Conservation (phyloP, 2,329 filamentous ascomycete species). For the Fusarium concolor region DNA sequence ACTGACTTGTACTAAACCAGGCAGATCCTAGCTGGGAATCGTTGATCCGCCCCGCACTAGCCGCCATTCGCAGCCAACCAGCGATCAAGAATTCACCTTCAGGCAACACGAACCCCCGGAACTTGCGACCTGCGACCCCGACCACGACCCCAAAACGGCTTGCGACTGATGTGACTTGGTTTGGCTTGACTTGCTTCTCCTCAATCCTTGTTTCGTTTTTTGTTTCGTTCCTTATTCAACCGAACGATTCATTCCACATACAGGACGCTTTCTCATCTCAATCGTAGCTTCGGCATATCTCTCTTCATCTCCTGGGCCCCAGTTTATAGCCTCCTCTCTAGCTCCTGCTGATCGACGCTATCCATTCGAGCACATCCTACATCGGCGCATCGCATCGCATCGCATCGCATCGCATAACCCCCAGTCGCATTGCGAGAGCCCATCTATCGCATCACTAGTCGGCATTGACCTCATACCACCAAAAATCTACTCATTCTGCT, state of each 20-base stretch:
- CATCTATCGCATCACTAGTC: constrained; percentile 20
- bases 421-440: constrained; percentile 31
- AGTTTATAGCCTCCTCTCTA: constrained; percentile 17
- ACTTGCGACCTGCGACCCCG: constrained; percentile 23
- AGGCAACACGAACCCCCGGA: constrained; percentile 18
- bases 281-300: constrained; percentile 3
- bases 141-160: constrained; percentile 23
- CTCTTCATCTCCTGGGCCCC: constrained; percentile 6
- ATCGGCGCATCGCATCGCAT: constrained; percentile 34
- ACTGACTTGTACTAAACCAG: neutral
- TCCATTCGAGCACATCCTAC: constrained; percentile 26
- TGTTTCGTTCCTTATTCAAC: constrained; percentile 7
- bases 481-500: neutral
- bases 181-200: constrained; percentile 29
- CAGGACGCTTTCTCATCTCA: neutral
- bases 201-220: constrained; percentile 28
- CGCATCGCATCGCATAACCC: constrained; percentile 20
- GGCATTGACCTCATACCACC: neutral
- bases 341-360: constrained; percentile 27
- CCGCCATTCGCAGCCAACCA: constrained; percentile 13
- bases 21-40: constrained; percentile 40
- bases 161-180: constrained; percentile 26
- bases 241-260: neutral
- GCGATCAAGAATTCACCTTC: constrained; percentile 27
- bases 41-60: constrained; percentile 44